Evolutionary conservation across 2,329 filamentous ascomycete genomes (phyloP).

Genomic region (Cercospora sojina): DNA sequence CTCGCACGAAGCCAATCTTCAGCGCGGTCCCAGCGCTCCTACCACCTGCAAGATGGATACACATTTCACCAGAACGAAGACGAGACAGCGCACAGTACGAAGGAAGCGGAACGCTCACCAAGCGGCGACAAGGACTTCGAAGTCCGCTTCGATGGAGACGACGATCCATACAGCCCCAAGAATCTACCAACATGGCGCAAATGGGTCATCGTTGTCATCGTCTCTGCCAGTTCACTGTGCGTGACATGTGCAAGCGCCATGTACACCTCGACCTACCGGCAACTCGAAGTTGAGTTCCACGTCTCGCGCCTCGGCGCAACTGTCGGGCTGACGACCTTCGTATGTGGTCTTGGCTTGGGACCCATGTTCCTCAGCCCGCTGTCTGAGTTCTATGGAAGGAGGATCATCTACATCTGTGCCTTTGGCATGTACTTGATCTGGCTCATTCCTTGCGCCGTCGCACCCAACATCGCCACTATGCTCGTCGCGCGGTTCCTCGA

Average conservation of each 20-base stretch:
- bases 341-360: slow-evolving; percentile 51
- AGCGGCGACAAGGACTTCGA: slow-evolving; percentile 55
- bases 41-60: slow-evolving; percentile 35
- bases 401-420: slow-evolving; percentile 66
- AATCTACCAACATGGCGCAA: slow-evolving; percentile 66
- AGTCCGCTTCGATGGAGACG: slow-evolving; percentile 72
- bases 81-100: background rate
- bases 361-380: slow-evolving; percentile 61
- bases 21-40: slow-evolving; percentile 33
- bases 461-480: slow-evolving; percentile 56
- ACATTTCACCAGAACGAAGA: slow-evolving; percentile 18
- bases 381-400: slow-evolving; percentile 66
- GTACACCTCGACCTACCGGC: slow-evolving; percentile 73
- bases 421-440: slow-evolving; percentile 62
- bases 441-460: slow-evolving; percentile 54
- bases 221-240: slow-evolving; percentile 72
- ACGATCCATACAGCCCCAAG: slow-evolving; percentile 72
- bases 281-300: slow-evolving; percentile 73
- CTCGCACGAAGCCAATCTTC: slow-evolving; percentile 31
- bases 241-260: slow-evolving; percentile 54
- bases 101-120: background rate
- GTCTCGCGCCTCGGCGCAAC: slow-evolving; percentile 71
- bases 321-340: slow-evolving; percentile 77
- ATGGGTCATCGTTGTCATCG: slow-evolving; percentile 75
- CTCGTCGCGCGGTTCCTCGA: slow-evolving; percentile 57